Percentiles rank a stretch among this genome's conserved stretches.
Evolutionary conservation across 345 rosid species (phyloP).

Genomic region (Citrus mangshanensis): DNA sequence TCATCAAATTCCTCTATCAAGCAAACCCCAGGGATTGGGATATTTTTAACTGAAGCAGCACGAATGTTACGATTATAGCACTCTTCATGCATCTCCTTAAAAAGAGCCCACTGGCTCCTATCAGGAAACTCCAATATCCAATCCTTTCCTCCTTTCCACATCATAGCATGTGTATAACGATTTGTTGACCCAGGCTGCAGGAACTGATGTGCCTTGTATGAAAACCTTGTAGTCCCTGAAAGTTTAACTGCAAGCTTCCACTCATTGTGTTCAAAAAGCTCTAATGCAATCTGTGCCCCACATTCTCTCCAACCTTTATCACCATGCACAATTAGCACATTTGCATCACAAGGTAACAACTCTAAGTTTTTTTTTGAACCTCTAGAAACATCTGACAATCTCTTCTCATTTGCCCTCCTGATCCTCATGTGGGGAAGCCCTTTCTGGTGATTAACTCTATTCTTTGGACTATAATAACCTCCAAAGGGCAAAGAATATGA

Average conservation of each 20-base stretch:
- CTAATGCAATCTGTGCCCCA: conserved; percentile 71
- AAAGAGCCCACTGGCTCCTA: conserved; percentile 86
- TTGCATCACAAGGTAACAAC: conserved; percentile 64
- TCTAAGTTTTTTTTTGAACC: conserved; percentile 61
- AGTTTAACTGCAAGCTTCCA: conserved; percentile 90
- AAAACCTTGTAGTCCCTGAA: conserved; percentile 58
- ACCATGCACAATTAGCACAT: conserved; percentile 62
- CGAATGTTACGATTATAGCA: conserved; percentile 78
- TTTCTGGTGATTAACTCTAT: conserved; percentile 52
- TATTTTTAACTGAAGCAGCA: conserved; percentile 79
- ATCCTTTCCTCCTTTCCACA: conserved; percentile 99
- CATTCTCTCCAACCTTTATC: conserved; percentile 93
- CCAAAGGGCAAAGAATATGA: conserved; percentile 79
- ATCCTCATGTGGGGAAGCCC: conserved; percentile 67
- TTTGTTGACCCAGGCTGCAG: conserved; percentile 94
- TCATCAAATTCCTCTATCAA: conserved; percentile 66
- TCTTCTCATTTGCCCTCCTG: conserved; percentile 73
- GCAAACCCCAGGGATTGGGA: conserved; percentile 94
- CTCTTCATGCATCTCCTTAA: conserved; percentile 99
- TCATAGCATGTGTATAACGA: conserved; percentile 95
- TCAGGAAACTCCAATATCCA: conserved; percentile 92
- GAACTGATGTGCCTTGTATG: conserved; percentile 93
- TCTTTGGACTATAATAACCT: conserved; percentile 47
- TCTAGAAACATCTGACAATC: conserved; percentile 48
- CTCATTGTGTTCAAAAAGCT: conserved; percentile 77